Evolutionary conservation across 345 rosid genomes (phyloP), one percentile per base, ranked within the genome.

Genomic region (Cardamine resedifolia): DNA sequence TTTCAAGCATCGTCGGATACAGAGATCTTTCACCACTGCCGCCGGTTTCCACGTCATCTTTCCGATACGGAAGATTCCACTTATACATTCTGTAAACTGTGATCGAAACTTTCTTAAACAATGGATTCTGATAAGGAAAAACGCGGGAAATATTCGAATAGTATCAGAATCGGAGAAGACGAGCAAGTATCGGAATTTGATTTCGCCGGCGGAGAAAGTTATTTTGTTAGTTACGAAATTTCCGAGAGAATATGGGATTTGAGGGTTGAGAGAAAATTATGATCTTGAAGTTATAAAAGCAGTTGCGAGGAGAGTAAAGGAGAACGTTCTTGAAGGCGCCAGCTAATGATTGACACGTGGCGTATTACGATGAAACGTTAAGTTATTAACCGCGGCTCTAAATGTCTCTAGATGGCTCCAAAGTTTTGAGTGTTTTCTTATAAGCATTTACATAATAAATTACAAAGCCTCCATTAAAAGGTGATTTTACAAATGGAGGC

Each of bases 1-100:
- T 82, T 78, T 91, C 97, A 0, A 84, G 73, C 97, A 91, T 89
- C 89, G 76, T 76, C 65, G 97, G 97, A 59, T 87, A 89, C 76
- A 89, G 81, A 64, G 90, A 79, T 70, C 76, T 77, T 3, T 87
- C 63, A 16, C 87, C 90, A 3, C 86, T 59, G 15, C 57, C 64
- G 16, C 20, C 65, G 1, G 80, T 47, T 72, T 91, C 97, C 82
- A 85, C 74, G 78, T 91, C 96, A 55, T 9, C 36, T 83, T 87
- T 89, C 24, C 81, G 64, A 75, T 60, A 70, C 14, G 88, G 81
- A 9, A 75, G 86, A 21, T 27, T 31, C 88, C 88, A 90, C 85
- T 64, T 64, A 18, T 64, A 53, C 80, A 76, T 76, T 58, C 19
- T 53, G 3, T 2, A 20, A 43, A 4, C 43, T n/a, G 43, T 61